Conservation (phyloP, 2,329 filamentous ascomycete genomes). For the Fusarium humuli region DNA sequence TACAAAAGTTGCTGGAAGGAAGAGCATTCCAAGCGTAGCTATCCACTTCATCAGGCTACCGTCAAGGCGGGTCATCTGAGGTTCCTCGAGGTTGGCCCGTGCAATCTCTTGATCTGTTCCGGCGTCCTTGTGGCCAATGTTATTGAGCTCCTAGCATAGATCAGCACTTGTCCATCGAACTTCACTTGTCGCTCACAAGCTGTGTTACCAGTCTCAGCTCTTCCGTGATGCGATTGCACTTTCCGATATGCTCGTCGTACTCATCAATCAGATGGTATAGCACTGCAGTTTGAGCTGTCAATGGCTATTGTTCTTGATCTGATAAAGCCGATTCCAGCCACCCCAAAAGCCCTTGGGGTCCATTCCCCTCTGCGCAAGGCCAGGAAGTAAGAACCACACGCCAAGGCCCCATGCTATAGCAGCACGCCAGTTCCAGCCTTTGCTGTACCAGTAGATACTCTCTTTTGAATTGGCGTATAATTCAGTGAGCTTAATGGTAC, state of each 20-base stretch:
- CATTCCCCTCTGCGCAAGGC: background rate
- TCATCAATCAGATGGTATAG: background rate
- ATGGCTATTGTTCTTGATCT: background rate
- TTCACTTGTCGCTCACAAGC: background rate
- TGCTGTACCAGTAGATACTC: background rate
- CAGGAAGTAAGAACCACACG: background rate
- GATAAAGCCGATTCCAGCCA: background rate
- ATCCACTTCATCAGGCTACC: background rate
- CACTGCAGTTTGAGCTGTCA: too few species aligned
- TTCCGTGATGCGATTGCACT: background rate
- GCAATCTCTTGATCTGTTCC: background rate
- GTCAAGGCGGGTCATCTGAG: background rate
- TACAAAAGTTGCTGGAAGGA: too few species aligned
- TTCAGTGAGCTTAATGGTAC: background rate
- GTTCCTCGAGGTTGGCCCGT: background rate
- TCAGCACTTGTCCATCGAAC: fast-evolving
- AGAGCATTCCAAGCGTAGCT: too few species aligned
- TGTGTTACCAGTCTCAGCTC: background rate
- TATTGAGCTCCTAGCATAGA: background rate
- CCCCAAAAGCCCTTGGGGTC: background rate
- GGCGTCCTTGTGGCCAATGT: background rate
- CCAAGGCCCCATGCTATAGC: background rate
- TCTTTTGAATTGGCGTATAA: background rate
- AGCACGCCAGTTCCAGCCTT: background rate
- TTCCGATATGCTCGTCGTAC: slow-evolving; percentile 6